Evolutionary conservation across 805 yeast genomes (phyloP).

Genomic region (Tetrapisispora phaffii): DNA sequence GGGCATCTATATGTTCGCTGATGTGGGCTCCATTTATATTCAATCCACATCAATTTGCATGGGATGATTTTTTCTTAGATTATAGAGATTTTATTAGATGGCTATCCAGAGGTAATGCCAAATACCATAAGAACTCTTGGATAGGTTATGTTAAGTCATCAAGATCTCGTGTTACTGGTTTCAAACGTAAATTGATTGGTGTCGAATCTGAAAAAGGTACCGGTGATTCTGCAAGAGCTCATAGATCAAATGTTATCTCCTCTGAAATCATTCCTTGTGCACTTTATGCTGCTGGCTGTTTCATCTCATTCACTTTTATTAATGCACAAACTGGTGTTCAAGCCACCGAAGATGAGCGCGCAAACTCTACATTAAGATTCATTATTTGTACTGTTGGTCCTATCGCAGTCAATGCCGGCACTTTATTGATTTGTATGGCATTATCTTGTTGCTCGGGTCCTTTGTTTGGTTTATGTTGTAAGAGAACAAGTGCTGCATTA

Average conservation of each 20-base stretch:
- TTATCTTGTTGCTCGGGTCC: conserved; percentile 97
- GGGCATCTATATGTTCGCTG: conserved; percentile 83
- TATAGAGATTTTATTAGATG: conserved; percentile 87
- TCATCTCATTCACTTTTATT: conserved; percentile 67
- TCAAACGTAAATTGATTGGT: conserved; percentile 61
- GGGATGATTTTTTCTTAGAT: conserved; percentile 92
- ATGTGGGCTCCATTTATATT: conserved; percentile 86
- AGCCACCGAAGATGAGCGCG: conserved; percentile 36
- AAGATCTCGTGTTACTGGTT: conserved; percentile 78
- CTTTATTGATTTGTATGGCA: conserved; percentile 59
- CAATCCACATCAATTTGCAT: conserved; percentile 95
- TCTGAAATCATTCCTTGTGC: conserved; percentile 65
- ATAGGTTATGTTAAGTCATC: conserved; percentile 72
- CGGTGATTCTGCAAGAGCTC: conserved; percentile 77
- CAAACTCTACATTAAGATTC: conserved; percentile 62
- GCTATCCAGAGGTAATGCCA: conserved; percentile 83
- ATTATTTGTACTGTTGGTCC: conserved; percentile 82
- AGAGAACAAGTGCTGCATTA: conserved; percentile 88
- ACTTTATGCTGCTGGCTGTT: conserved; percentile 68
- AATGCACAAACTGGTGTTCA: conserved; percentile 79
- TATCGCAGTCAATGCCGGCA: conserved; percentile 81
- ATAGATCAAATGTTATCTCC: conserved; percentile 59
- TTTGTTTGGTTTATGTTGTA: conserved; percentile 83
- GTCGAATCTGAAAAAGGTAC: conserved; percentile 72
- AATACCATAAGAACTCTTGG: conserved; percentile 85